A percentile compares a stretch with the other conserved stretches of the same genome.
These are phyloP conservation scores for Microstegium vimineum DNA, from an alignment of 176 grass and related monocot genomes.

Conservation along the genomic window DNA sequence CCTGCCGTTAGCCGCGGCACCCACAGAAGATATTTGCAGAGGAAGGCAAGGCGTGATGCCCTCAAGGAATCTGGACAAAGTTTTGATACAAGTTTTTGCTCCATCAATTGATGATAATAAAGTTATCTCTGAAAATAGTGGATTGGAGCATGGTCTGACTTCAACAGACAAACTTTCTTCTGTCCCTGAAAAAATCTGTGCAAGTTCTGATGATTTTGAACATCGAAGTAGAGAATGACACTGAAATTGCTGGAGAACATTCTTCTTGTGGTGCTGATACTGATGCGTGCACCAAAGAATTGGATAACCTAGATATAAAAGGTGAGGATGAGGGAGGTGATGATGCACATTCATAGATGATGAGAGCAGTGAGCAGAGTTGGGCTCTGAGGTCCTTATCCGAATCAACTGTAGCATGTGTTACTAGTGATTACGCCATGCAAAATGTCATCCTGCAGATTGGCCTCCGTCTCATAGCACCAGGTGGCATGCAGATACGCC, in stretches of 20 bases:
- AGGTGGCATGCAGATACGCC: conserved; percentile 91
- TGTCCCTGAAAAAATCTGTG: conserved; percentile 13
- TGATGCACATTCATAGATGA: conserved; percentile 44
- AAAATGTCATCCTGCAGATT: conserved; percentile 97
- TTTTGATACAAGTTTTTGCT: conserved; percentile 31
- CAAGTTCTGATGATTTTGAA: conserved; percentile 3
- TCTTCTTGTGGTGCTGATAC: conserved; percentile 8
- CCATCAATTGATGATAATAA: conserved; percentile 32
- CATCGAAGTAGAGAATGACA: conserved; percentile 28
- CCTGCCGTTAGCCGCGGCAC: conserved; percentile 91
- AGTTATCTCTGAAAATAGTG: conserved; percentile 18
- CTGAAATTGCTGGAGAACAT: conserved; percentile 23
- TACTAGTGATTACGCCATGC: conserved; percentile 96
- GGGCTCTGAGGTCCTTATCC: conserved; percentile 80
- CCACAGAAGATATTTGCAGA: conserved; percentile 80
- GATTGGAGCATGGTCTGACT: neutral
- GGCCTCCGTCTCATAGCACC: conserved; percentile 84
- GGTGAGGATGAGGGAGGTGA: conserved; percentile 40
- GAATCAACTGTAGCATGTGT: conserved; percentile 88
- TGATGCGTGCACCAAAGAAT: conserved; percentile 39
- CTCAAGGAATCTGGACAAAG: conserved; percentile 36
- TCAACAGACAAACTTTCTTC: conserved; percentile 1
- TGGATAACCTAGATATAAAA: conserved; percentile 54
- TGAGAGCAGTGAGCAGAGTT: conserved; percentile 80
- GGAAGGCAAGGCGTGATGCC: conserved; percentile 78